Percentiles rank a stretch among this genome's conserved stretches.
Evolutionary conservation across 768 basidiomycete species (phyloP).

Genomic region (Zangia roseola): DNA sequence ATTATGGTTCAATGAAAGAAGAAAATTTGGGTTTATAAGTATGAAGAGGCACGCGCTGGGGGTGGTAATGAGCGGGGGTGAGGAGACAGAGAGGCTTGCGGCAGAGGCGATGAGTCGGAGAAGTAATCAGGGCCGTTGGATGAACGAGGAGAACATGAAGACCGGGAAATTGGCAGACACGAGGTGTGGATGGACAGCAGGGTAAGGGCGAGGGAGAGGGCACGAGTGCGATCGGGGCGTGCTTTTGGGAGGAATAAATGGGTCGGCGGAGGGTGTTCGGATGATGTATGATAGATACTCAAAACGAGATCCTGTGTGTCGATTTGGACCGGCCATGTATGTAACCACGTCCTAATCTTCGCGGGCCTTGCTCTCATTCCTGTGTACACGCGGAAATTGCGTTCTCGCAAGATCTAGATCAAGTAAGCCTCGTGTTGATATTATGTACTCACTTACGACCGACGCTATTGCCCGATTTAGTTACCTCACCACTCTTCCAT

Average conservation of each 20-base stretch:
- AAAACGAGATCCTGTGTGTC: slow-evolving; percentile 21
- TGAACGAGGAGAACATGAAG: slow-evolving; percentile 53
- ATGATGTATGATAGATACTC: slow-evolving; percentile 20
- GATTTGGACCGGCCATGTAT: slow-evolving; percentile 21
- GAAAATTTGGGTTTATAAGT: slow-evolving; percentile 55
- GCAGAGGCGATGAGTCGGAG: slow-evolving; percentile 39
- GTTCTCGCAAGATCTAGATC: slow-evolving; percentile 14
- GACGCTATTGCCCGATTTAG: too few species aligned
- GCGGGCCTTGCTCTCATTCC: slow-evolving; percentile 3
- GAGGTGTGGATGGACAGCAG: slow-evolving; percentile 46
- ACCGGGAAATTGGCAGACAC: slow-evolving; percentile 40
- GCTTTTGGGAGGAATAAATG: slow-evolving; percentile 30
- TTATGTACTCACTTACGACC: too few species aligned
- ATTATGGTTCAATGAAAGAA: slow-evolving; percentile 44
- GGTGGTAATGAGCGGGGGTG: slow-evolving; percentile 42
- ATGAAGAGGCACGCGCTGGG: slow-evolving; percentile 42
- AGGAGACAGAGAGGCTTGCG: slow-evolving; percentile 32
- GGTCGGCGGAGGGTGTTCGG: slow-evolving; percentile 27
- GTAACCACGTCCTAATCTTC: slow-evolving; percentile 27
- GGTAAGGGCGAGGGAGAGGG: slow-evolving; percentile 34
- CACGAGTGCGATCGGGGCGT: slow-evolving; percentile 30
- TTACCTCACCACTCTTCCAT: not conserved
- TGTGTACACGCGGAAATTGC: slow-evolving; percentile 35
- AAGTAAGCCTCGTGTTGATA: slow-evolving; percentile 21
- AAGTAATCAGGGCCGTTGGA: slow-evolving; percentile 42